phyloP scores from a whole-genome alignment of 192 early-diverging fungal species.

The Kappamyces sp. region DNA sequence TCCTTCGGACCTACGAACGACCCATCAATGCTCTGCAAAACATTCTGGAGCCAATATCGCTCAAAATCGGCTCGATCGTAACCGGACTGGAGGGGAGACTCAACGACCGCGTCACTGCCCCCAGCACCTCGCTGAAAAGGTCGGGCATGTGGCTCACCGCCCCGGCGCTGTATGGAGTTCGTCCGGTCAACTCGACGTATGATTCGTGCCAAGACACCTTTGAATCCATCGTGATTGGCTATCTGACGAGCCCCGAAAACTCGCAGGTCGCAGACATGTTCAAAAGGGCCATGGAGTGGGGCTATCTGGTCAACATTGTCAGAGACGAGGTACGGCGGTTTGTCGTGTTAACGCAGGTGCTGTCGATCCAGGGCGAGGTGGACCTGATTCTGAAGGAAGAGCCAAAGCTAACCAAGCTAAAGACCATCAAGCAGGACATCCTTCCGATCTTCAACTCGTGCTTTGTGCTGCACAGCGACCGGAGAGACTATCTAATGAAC shows the following conservation, averaged over 20 bases:
- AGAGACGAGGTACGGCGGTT: constrained; percentile 21
- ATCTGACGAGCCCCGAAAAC: constrained; percentile 15
- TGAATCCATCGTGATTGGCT: constrained; percentile 10
- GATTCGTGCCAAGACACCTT: constrained; percentile 22
- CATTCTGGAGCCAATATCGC: constrained; percentile 3
- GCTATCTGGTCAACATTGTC: constrained; percentile 13
- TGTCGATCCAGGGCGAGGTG: constrained; percentile 19
- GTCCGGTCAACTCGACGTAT: not conserved
- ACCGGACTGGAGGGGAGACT: constrained; percentile 15
- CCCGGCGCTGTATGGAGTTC: too few relatives aligned
- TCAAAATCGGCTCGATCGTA: constrained; percentile 15
- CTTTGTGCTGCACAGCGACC: constrained; percentile 14
- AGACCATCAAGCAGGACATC: constrained; percentile 13
- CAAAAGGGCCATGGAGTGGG: constrained; percentile 20
- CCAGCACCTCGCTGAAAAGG: too few relatives aligned
- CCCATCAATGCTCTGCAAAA: constrained; percentile 24
- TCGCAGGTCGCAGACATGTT: constrained; percentile 16
- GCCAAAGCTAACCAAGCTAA: constrained; percentile 13
- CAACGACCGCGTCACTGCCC: too few relatives aligned
- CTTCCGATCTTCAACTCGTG: not conserved
- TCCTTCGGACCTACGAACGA: constrained; percentile 18
- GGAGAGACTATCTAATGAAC: constrained; percentile 25
- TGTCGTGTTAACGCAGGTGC: constrained; percentile 12
- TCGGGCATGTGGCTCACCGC: too few relatives aligned
- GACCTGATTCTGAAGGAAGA: constrained; percentile 14